Evolutionary conservation across 2,329 filamentous ascomycete genomes (phyloP), one percentile per base, ranked within the genome.

Genomic region (Verticillium longisporum): DNA sequence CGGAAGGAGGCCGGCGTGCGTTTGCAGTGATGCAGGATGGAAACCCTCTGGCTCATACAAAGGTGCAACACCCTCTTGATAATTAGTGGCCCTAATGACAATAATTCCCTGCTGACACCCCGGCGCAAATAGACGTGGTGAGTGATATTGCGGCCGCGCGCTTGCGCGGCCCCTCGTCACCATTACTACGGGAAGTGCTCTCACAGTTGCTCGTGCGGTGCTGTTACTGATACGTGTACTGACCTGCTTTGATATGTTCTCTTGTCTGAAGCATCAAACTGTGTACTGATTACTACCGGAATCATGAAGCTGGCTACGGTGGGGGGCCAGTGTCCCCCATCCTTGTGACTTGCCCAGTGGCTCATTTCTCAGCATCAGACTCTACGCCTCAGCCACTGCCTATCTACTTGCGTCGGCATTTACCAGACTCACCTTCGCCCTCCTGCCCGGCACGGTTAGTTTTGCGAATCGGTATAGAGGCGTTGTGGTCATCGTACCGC

Each of bases 1-100:
- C 78, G 84, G 58, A 82, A 80, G 72, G 85, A 88, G 70, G 86
- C 86, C 2, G 86, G 86, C 64, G 86, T 89, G 56, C 77, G 86
- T 68, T 76, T 89, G 66, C 83, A 80, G 54, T 86, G 71, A 70
- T 61, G 59, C 36, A 55, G 50, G 36, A 33, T 32, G 26, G 37
- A 31, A 56, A 11, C 62, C 26, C 26, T 4, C 56, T 38, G 54
- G n/a, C 33, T 13, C 13, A 37, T 50, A 53, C 62, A 66, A 67
- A 66, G 66, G 66, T 68, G 66, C 66, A 64, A 59, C 56, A 64
- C 66, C 66, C 62, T 66, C 36, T 56, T 62, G 62, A 62, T 26
- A 60, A 61, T 61, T 61, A 63, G 58, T 63, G 61, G 34, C 59
- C 60, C 60, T 55, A 50, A 57, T 60, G 60, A 65, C 60, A 34